Evolutionary conservation across 2,329 filamentous ascomycete species (phyloP), one percentile per base, ranked within the genome.

Genomic region (Colletotrichum destructivum): DNA sequence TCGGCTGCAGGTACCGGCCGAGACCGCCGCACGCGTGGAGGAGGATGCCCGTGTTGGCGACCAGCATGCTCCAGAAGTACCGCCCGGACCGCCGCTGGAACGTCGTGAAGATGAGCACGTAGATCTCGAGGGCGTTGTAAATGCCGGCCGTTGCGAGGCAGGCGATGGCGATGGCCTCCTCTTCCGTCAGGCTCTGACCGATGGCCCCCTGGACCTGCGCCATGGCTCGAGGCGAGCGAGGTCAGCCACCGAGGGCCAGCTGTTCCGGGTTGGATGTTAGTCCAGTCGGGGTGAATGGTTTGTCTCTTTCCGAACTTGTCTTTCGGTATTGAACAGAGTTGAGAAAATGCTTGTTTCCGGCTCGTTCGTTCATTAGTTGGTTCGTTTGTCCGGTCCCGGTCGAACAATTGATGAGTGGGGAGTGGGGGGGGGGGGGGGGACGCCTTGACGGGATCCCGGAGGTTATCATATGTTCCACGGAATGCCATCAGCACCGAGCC

Each of bases 11-110:
- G 61, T 83, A 87, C 13, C 68, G 63, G 1, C 63, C 64, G 0
- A 68, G 15, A 2, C 68, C 57, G n/a, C 84, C 85, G 83, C 89
- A 88, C 3, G 84, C 79, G 75, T 88, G 88, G 16, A 92, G 82
- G 0, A 87, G 88, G 38, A 92, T 87, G 0, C 77, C 78, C 5
- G 64, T 66, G 18, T 76, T 76, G 7, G 77, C 73, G 23, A 75
- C 67, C 7, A 79, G 35, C 63, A 79, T 72, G 64, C 77, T 78
- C 77, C 78, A 80, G 40, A 80, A 80, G 61, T 80, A 80, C 15
- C 77, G 73, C 2, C 78, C 76, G 7, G 44, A 46, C 26, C 76
- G 73, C 11, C 65, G 56, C 46, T 71, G 73, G 73, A 79, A 79
- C 57, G 76, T 76, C 46, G 73, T 55, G 16, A 77, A 65, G 64